These are phyloP conservation scores for Angomonas ambiguus DNA, from an alignment of 208 protist genomes.

Conservation along the genomic window DNA sequence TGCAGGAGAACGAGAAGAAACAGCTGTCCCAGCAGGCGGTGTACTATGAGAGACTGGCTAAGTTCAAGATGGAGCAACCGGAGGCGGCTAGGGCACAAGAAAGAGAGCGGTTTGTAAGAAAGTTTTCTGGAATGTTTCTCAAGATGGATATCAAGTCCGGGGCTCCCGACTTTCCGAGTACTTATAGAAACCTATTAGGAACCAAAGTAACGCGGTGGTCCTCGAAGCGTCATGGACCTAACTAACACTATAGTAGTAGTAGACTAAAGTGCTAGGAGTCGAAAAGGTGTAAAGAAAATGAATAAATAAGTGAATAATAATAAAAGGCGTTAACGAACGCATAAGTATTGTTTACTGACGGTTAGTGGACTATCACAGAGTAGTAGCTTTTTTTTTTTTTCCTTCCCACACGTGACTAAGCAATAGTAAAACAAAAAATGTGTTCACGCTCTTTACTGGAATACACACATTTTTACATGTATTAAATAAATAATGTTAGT, in stretches of 20 bases:
- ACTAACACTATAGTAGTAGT: conserved; percentile 24
- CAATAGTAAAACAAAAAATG: conserved; percentile 4
- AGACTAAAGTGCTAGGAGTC: too few species aligned
- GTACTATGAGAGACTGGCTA: conserved; percentile 86
- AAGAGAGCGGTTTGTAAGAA: conserved; percentile 82
- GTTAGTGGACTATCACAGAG: not conserved
- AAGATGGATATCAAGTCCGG: conserved; percentile 82
- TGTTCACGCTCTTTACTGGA: not conserved
- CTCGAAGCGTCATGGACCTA: conserved; percentile 88
- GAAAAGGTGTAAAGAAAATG: not conserved
- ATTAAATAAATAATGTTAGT: not conserved
- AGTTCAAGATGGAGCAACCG: conserved; percentile 90
- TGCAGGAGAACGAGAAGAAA: conserved; percentile 88
- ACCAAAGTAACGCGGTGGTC: conserved; percentile 84
- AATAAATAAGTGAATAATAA: not conserved
- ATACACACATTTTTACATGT: not conserved
- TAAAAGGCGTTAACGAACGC: not conserved
- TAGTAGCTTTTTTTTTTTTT: conserved; percentile 19
- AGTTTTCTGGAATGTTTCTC: conserved; percentile 89
- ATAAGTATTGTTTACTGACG: not conserved
- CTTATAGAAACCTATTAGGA: conserved; percentile 79
- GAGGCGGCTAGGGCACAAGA: conserved; percentile 82
- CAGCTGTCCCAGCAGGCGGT: conserved; percentile 85
- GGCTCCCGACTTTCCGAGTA: conserved; percentile 84
- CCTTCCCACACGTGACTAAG: too few species aligned